Evolutionary conservation across 371 early-diverging fungal species (phyloP), one percentile per base, ranked within the genome.

Genomic region (Synchytrium microbalum): DNA sequence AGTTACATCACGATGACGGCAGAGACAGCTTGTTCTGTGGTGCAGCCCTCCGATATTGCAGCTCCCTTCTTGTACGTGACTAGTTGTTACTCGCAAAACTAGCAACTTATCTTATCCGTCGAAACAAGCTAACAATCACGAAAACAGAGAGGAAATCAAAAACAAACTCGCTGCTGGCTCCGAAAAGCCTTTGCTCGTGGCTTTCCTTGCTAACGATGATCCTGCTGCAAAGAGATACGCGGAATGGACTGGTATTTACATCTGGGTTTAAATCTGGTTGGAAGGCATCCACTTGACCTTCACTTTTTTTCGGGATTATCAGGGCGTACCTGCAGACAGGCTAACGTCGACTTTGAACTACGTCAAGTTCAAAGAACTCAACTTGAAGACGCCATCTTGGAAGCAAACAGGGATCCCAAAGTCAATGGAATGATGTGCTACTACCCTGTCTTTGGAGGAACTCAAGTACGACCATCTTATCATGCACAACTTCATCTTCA

Each of bases 121-220:
- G 46, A 10, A 38, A 38, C 46, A 38, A 38, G n/a, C n/a, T 5
- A 38, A 38, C 46, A 38, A 5, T 5, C 46, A 5, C 5, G 19
- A 10, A 19, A 5, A 19, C 46, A 38, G 46, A 38, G 46, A 38
- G 10, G 46, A 38, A 19, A 38, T 38, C 46, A 38, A 38, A 19
- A 5, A 19, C 5, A 38, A 38, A 19, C 46, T 38, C 5, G 5
- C 46, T 10, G 19, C 5, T 38, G 46, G 10, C 5, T 10, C 5
- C 8, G 81, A 86, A 62, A 72, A 75, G n/a, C 96, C 96, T 33
- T 87, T 85, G 65, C 82, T 97, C 56, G 95, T 95, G 5, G 95
- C 91, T 2, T 94, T 96, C 76, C 84, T 97, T 3, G 93, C 96
- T 53, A 97, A 97, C 73, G 88, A 89, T 26, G 96, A 97, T 64